A percentile compares a stretch with the other conserved stretches of the same genome.
Evolutionary conservation across 202 grass and related monocot genomes (phyloP).

Genomic region (Carex arenaria): DNA sequence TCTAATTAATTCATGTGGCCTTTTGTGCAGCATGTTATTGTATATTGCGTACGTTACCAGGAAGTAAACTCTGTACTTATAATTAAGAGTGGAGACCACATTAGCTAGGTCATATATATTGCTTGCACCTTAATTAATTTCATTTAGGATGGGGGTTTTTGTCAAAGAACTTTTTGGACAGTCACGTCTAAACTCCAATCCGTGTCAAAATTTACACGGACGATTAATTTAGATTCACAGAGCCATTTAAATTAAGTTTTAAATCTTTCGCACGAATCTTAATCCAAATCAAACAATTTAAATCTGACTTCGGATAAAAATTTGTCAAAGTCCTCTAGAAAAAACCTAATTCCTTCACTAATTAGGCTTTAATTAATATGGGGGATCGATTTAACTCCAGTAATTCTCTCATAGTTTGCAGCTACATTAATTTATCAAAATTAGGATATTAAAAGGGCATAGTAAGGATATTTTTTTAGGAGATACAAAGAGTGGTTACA

Average conservation of each 20-base stretch:
- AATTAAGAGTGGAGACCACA: slow-evolving; percentile 18
- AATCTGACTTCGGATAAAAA: too few relatives aligned
- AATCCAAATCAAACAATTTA: too few relatives aligned
- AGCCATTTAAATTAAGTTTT: too few relatives aligned
- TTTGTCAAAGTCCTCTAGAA: too few relatives aligned
- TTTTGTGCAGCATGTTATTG: slow-evolving; percentile 10
- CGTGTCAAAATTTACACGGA: too few relatives aligned
- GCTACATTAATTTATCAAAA: background rate
- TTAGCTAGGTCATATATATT: slow-evolving; percentile 13
- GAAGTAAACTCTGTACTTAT: slow-evolving; percentile 17
- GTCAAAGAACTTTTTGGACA: too few relatives aligned
- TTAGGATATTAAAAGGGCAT: background rate
- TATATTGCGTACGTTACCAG: background rate
- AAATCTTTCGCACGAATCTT: too few relatives aligned
- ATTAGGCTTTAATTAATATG: background rate
- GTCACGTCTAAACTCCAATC: too few relatives aligned
- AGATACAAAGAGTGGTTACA: slow-evolving; percentile 38
- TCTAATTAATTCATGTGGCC: background rate
- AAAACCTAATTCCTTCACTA: background rate
- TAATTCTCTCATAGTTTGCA: background rate
- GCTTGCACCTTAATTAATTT: slow-evolving; percentile 21
- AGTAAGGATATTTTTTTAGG: slow-evolving; percentile 9
- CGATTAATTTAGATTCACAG: too few relatives aligned
- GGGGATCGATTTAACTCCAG: slow-evolving; percentile 8
- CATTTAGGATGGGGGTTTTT: background rate